phyloP scores from a whole-genome alignment of 1,284 basidiomycete species.

The Nidula niveotomentosa region DNA sequence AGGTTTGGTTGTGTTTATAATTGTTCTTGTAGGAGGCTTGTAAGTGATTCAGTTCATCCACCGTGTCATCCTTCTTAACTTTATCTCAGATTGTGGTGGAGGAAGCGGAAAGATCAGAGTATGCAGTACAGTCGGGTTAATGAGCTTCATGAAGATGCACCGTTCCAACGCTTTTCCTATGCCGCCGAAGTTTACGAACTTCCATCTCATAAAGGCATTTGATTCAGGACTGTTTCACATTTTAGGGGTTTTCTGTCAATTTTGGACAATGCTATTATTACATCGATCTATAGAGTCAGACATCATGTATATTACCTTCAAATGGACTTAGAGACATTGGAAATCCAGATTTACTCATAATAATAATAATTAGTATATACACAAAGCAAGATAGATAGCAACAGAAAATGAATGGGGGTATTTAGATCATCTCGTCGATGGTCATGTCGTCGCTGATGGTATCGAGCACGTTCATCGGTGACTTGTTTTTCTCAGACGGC shows the following conservation, averaged over 20 bases:
- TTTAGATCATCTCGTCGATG: constrained; percentile 52
- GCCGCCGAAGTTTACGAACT: no score
- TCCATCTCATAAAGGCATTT: no score
- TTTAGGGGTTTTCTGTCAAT: no score
- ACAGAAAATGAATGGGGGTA: not conserved
- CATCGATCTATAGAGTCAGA: not conserved
- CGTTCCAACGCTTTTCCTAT: no score
- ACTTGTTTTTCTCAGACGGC: constrained; percentile 11
- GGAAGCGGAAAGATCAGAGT: constrained; percentile 23
- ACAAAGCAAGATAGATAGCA: not conserved
- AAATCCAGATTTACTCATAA: not conserved
- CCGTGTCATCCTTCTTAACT: constrained; percentile 3
- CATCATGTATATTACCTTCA: not conserved
- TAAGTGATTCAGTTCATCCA: constrained; percentile 20
- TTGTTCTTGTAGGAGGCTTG: constrained; percentile 33
- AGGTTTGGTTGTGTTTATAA: constrained; percentile 35
- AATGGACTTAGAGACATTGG: not conserved
- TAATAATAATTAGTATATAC: constrained; percentile 2
- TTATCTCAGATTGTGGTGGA: constrained; percentile 32
- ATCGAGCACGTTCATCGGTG: constrained; percentile 17
- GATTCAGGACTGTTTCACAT: no score
- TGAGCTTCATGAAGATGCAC: constrained; percentile 22
- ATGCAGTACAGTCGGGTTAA: constrained; percentile 26
- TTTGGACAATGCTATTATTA: no score
- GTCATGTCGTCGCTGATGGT: constrained; percentile 50